Evolutionary conservation across 139 green algal genomes (phyloP).

Genomic region (Tetradesmus lagerheimii): DNA sequence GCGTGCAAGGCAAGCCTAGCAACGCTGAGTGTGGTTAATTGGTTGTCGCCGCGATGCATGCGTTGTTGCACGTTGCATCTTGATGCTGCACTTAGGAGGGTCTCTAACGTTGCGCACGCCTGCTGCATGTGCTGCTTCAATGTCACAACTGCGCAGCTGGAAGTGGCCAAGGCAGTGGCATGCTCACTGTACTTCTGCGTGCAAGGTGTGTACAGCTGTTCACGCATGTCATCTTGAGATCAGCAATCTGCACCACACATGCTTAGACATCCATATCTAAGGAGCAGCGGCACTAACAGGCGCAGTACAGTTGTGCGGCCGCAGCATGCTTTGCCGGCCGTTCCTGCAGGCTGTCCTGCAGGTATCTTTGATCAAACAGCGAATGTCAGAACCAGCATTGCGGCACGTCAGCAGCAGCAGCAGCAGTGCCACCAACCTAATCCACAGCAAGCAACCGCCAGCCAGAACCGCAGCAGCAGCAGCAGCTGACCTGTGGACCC

Average conservation of each 20-base stretch:
- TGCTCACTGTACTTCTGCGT: conserved; percentile 32
- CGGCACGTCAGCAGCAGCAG: background rate
- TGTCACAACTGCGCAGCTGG: conserved; percentile 32
- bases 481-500: background rate
- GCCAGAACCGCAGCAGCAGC: background rate
- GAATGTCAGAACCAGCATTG: background rate
- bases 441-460: too few relatives aligned
- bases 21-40: background rate
- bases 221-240: background rate
- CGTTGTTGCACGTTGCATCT: background rate
- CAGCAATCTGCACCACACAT: background rate
- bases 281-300: background rate
- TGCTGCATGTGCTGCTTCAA: background rate
- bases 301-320: background rate
- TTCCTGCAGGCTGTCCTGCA: background rate
- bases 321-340: background rate
- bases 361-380: background rate
- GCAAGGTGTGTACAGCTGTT: conserved; percentile 17
- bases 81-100: conserved; percentile 39
- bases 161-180: conserved; percentile 44
- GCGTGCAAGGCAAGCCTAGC: conserved; percentile 15
- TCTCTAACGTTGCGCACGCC: conserved; percentile 32
- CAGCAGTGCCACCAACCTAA: background rate
- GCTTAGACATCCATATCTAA: background rate
- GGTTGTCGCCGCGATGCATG: background rate